Percentiles rank a stretch among this genome's conserved stretches.
Conservation (phyloP, 139 green algal species). For the Edaphochlamys debaryana region DNA sequence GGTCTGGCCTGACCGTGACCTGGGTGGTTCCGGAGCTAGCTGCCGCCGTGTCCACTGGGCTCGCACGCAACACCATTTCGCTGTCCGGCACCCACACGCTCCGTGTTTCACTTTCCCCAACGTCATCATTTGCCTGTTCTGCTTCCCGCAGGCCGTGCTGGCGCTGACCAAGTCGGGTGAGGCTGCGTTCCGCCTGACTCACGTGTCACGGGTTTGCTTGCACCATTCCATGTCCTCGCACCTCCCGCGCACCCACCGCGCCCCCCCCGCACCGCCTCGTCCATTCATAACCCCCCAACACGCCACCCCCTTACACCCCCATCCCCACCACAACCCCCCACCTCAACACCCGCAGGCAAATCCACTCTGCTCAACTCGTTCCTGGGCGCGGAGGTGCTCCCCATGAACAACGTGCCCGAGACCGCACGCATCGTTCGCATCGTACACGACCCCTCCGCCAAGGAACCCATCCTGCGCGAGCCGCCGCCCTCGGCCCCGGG, state of each 20-base stretch:
- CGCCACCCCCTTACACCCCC: neutral
- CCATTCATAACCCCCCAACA: too few species aligned
- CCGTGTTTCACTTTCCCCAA: too few species aligned
- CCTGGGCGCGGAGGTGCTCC: slow-evolving; percentile 62
- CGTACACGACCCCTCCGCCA: slow-evolving; percentile 41
- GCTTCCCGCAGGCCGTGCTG: slow-evolving; percentile 63
- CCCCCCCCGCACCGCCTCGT: too few species aligned
- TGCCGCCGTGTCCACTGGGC: too few species aligned
- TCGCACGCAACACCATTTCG: too few species aligned
- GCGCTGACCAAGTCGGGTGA: slow-evolving; percentile 63
- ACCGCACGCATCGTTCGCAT: slow-evolving; percentile 65
- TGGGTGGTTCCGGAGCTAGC: too few species aligned
- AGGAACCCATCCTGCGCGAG: slow-evolving; percentile 32
- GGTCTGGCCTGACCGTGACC: too few species aligned
- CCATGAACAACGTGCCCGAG: slow-evolving; percentile 80
- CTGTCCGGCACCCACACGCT: too few species aligned
- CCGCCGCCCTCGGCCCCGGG: neutral
- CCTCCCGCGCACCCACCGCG: neutral
- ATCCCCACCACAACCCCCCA: neutral
- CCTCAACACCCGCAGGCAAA: slow-evolving; percentile 69
- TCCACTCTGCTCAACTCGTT: slow-evolving; percentile 79
- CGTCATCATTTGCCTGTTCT: too few species aligned
- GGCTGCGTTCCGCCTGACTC: neutral
- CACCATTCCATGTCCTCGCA: neutral
- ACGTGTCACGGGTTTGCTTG: too few species aligned